Conservation (phyloP, 331 rosid genomes). For the Quercus tomentella region DNA sequence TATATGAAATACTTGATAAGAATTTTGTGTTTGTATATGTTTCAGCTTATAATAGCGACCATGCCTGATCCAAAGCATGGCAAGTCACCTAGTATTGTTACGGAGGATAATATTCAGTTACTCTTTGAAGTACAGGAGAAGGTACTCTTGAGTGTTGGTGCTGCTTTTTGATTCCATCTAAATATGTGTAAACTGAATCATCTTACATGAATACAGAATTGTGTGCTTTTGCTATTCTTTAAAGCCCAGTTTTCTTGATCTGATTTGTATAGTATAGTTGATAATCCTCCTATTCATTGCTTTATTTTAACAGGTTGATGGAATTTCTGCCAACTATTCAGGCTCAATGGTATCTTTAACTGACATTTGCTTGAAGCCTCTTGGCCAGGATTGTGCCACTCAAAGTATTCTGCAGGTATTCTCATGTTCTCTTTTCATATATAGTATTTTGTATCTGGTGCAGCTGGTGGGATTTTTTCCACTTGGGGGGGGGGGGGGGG, state of each 20-base stretch:
- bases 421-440: not conserved
- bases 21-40: slow-evolving; percentile 21
- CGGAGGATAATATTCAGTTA: slow-evolving; percentile 80
- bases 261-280: not conserved
- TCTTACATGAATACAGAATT: slow-evolving; percentile 7
- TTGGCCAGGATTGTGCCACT: slow-evolving; percentile 94
- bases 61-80: slow-evolving; percentile 51
- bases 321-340: slow-evolving; percentile 70
- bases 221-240: not conserved
- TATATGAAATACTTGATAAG: slow-evolving; percentile 19
- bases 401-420: slow-evolving; percentile 94
- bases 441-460: not conserved
- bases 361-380: slow-evolving; percentile 95
- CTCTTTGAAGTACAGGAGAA: slow-evolving; percentile 82
- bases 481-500: not conserved
- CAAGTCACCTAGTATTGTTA: slow-evolving; percentile 68
- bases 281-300: not conserved
- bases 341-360: slow-evolving; percentile 60
- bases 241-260: not conserved
- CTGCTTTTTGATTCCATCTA: slow-evolving; percentile 4
- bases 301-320: slow-evolving; percentile 58
- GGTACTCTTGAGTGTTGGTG: slow-evolving; percentile 41
- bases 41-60: slow-evolving; percentile 83
- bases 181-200: not conserved
- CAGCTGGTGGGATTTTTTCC: slow-evolving; percentile 7